Evolutionary conservation across 768 basidiomycete species (phyloP), one percentile per base, ranked within the genome.

Genomic region (Lanmaoa pseudosensibilis): DNA sequence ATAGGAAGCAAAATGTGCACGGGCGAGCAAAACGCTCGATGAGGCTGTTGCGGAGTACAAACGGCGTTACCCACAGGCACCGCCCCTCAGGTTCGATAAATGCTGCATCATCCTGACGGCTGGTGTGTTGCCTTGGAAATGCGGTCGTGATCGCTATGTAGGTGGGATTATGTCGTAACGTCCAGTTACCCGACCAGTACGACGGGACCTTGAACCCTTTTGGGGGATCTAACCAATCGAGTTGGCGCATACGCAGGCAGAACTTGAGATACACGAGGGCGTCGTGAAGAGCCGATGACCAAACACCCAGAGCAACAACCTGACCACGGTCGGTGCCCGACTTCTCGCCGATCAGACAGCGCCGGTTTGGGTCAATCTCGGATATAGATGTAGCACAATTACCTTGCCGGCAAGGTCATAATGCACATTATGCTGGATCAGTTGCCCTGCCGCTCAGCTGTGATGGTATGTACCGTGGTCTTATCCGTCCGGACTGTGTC

Each of bases 131-230:
- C 5, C 11, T 13, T 25, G 41, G 8, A 43, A 15, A 15, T 3
- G 15, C 15, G 23, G 16, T 10, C 8, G 27, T 27, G 27, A 27
- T 27, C 27, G 5, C 27, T 5, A 18, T 45, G 16, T 15, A 72
- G 77, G 77, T 80, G 78, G 78, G 58, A 69, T 21, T 80, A 77
- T 53, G 73, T 74, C 5, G 64, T 69, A 19, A 57, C 32, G 71
- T 80, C 2, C 74, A 71, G 44, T 67, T 80, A 1, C 75, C 73
- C 21, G 78, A 80, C 55, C 79, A 80, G 52, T 80, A 80, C 47
- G 77, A 80, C 62, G 76, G 9, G 70, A 77, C 50, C 55, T 78
- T 12, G 68, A 71, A 27, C 72, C 73, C 0, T 75, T 68, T 61
- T 74, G 69, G 68, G 77, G 72, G 0, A 61, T 79, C 46, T 59